These are phyloP conservation scores for Abrus pulchellus DNA, from an alignment of 306 rosid genomes.

Conservation along the genomic window DNA sequence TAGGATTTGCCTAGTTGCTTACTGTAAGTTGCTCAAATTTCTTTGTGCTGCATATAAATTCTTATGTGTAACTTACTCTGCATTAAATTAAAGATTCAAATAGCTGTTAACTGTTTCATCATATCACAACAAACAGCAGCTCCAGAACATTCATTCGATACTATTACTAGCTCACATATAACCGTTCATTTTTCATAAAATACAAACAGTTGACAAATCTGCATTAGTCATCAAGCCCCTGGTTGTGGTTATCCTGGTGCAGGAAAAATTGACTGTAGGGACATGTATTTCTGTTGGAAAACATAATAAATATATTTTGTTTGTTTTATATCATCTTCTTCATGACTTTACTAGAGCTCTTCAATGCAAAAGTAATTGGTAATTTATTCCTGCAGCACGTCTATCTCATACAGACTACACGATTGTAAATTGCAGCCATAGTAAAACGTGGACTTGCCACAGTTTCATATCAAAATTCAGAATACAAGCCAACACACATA, in stretches of 20 bases:
- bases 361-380: background rate
- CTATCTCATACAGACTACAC: background rate
- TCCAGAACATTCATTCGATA: background rate
- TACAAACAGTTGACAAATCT: background rate
- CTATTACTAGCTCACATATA: background rate
- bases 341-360: constrained; percentile 11
- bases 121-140: constrained; percentile 3
- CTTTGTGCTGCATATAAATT: constrained; percentile 3
- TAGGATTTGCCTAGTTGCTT: constrained; percentile 10
- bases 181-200: background rate
- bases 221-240: constrained; percentile 12
- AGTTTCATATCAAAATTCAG: background rate
- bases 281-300: background rate
- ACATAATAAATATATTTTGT: background rate
- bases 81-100: background rate
- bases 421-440: constrained; percentile 19
- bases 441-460: constrained; percentile 11
- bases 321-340: constrained; percentile 13
- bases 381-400: constrained; percentile 12
- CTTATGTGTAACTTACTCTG: constrained; percentile 10
- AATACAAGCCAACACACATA: constrained; percentile 1
- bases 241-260: background rate
- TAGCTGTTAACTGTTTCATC: constrained; percentile 14
- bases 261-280: background rate
- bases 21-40: background rate